Evolutionary conservation across 176 grass and related monocot species (phyloP).

Genomic region (Triticum dicoccoides): DNA sequence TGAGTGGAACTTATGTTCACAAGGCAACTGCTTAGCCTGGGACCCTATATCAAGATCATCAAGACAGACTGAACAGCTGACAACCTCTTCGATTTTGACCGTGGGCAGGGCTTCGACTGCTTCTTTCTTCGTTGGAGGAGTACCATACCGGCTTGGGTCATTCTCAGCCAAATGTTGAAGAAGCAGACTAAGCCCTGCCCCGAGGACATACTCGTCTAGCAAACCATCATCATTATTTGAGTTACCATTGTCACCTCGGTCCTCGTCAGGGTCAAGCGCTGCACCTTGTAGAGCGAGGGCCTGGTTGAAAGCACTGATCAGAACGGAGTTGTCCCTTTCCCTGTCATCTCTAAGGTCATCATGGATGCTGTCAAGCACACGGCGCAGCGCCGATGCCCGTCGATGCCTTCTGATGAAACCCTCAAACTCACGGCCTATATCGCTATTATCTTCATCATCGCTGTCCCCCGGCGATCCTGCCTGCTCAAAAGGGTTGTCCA

Average conservation of each 20-base stretch:
- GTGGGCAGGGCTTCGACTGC: conserved; percentile 66
- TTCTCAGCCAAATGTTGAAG: conserved; percentile 92
- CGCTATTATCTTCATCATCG: conserved; percentile 65
- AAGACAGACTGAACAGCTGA: conserved; percentile 88
- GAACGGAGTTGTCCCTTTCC: conserved; percentile 54
- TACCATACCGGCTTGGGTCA: conserved; percentile 64
- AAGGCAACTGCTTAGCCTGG: conserved; percentile 83
- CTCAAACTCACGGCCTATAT: conserved; percentile 76
- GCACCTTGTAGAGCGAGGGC: conserved; percentile 65
- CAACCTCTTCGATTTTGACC: conserved; percentile 59
- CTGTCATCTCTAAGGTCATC: conserved; percentile 58
- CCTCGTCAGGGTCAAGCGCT: conserved; percentile 47
- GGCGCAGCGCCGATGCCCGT: conserved; percentile 56
- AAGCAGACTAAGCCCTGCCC: conserved; percentile 71
- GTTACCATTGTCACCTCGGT: conserved; percentile 26
- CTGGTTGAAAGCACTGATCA: conserved; percentile 89
- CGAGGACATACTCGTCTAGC: conserved; percentile 80
- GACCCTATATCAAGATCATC: conserved; percentile 84
- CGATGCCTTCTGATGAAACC: conserved; percentile 75
- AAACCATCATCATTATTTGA: conserved; percentile 40
- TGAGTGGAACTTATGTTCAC: conserved; percentile 88
- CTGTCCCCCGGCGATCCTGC: conserved; percentile 34
- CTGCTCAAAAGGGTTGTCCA: conserved; percentile 33
- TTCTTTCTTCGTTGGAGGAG: conserved; percentile 88
- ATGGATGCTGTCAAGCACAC: conserved; percentile 74